Evolutionary conservation across 1,284 basidiomycete genomes (phyloP), one percentile per base, ranked within the genome.

Genomic region (Meripilus lineatus): DNA sequence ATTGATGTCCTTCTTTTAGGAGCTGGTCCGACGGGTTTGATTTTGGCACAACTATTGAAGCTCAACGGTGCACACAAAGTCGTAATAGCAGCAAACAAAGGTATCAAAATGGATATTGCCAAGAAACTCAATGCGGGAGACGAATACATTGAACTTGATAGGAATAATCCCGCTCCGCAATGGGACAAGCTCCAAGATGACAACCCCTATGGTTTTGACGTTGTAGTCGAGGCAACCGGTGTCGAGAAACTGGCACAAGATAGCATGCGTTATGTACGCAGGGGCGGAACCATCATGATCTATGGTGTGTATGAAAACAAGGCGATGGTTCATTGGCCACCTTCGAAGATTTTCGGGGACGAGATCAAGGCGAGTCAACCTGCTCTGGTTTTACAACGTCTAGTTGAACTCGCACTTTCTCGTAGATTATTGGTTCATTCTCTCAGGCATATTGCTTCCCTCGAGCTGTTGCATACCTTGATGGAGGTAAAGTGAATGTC

Each of bases 1-100:
- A 69, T 82, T 36, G 85, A 89, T 45, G 87, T 81, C 13, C 74
- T 93, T 37, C 69, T 93, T 44, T 74, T 93, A 50, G 84, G 85
- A 32, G 80, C 86, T 18, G 86, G 86, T 24, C 89, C 90, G 1
- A 85, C 77, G 40, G 89, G 90, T 34, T 75, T 93, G 36, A 89
- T 93, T 52, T 75, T 93, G 36, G 84, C 90, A 1, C 90, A 93
- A 63, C 74, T 93, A 38, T 64, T 93, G 54, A 93, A 78, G 61
- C 61, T 72, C 45, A 77, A 77, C 50, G 76, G 75, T 51, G 77
- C 76, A 5, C 55, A 62, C 42, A 68, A 65, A 38, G 70, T 78
- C 45, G 67, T 69, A 42, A 62, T 77, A 40, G 74, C 74, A 13
- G 74, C 76, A 26, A 75, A 77, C 63, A 70, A 72, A 57, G 75